Evolutionary conservation across 352 stramenopile genomes (phyloP), one percentile per base, ranked within the genome.

Genomic region (Globisporangium abappressorium): DNA sequence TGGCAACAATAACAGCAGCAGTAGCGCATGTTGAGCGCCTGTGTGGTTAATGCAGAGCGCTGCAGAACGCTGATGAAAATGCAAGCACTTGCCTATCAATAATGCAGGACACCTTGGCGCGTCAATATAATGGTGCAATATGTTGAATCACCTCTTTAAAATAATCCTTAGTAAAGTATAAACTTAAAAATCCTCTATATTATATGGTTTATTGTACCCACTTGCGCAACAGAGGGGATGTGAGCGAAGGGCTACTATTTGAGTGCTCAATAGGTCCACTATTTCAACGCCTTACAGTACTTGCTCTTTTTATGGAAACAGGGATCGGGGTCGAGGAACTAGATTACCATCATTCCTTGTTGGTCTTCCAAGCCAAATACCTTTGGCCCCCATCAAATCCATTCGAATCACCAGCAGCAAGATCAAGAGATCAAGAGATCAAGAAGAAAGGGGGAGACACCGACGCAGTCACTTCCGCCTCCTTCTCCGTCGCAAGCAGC

Each of bases 311-410:
- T 49, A n/a, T 49, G 41, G 41, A 49, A 49, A 49, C 41, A 49
- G 41, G 41, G 41, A 5, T 49, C 41, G 26, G 18, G 30, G 33
- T 62, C 26, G 9, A 28, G 41, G 57, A 62, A 62, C 28, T 38
- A 62, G 34, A 62, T 33, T 62, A 62, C n/a, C 57, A 62, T 62
- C 57, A 62, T 62, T 62, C 57, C 15, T n/a, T 20, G n/a, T 11
- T 26, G 30, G 24, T 24, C 26, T 59, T 59, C 15, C 15, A 41
- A 34, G 38, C 53, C 26, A 58, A 58, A 26, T 58, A 26, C 26
- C 18, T 18, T 46, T 46, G 38, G 38, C 38, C 38, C 38, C 38
- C 38, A 46, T 20, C 38, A 46, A 46, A 46, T 46, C 38, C 38
- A 46, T 46, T 46, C 38, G 38, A 46, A 46, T 46, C 38, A 46